Evolutionary conservation across 345 rosid genomes (phyloP).

Genomic region (Clarkia xantiana): DNA sequence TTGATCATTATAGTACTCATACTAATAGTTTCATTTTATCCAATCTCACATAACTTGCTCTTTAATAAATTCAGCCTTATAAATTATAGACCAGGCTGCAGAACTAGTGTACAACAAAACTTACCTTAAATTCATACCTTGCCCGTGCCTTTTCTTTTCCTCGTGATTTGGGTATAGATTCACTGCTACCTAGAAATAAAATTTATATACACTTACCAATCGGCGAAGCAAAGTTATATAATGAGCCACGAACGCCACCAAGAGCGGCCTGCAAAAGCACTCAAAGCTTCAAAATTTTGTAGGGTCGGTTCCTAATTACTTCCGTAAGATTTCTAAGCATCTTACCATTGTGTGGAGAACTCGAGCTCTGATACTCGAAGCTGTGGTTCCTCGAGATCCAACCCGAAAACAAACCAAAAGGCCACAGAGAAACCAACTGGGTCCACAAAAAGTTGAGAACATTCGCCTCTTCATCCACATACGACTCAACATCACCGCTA

Average conservation of each 20-base stretch:
- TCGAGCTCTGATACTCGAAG: conserved; percentile 8
- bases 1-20: background rate
- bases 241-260: conserved; percentile 19
- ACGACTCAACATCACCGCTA: conserved; percentile 1
- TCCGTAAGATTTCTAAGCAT: background rate
- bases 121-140: too few relatives aligned
- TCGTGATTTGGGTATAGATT: too few relatives aligned
- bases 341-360: conserved; percentile 13
- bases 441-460: conserved; percentile 17
- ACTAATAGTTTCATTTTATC: background rate
- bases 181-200: too few relatives aligned
- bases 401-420: conserved; percentile 22
- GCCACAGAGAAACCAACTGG: conserved; percentile 15
- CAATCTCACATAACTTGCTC: too few relatives aligned
- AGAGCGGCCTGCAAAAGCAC: conserved; percentile 13
- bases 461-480: conserved; percentile 14
- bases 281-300: background rate
- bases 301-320: background rate
- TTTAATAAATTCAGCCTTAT: too few relatives aligned
- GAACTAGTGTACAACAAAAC: too few relatives aligned
- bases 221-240: background rate
- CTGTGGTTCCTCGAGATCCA: conserved; percentile 16
- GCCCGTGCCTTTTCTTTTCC: too few relatives aligned
- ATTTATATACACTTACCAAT: background rate
- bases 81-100: too few relatives aligned